Percentiles rank a stretch among this genome's conserved stretches.
Conservation (phyloP, 1,284 basidiomycete genomes). For the Peniophora sp. region DNA sequence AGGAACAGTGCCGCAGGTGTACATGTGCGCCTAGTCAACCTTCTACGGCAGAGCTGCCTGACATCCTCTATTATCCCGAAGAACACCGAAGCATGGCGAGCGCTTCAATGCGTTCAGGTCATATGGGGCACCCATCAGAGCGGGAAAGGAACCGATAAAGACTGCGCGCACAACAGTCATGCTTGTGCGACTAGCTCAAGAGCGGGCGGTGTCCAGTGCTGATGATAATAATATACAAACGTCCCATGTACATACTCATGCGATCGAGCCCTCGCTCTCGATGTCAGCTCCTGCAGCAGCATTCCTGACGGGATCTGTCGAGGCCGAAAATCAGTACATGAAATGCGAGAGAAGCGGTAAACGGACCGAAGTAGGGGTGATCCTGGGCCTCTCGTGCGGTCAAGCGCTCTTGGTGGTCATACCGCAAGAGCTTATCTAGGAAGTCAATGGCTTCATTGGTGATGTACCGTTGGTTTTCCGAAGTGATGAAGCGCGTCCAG, state of each 20-base stretch:
- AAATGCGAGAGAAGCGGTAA: background rate
- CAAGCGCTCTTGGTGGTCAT: constrained; percentile 94
- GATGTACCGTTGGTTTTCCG: constrained; percentile 94
- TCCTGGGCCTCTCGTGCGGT: constrained; percentile 88
- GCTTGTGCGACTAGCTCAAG: background rate
- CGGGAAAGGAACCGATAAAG: too few species aligned
- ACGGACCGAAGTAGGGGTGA: constrained; percentile 83
- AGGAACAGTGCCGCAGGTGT: too few species aligned
- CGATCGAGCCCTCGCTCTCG: constrained; percentile 73
- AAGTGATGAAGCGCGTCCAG: constrained; percentile 90
- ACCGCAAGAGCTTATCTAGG: constrained; percentile 90
- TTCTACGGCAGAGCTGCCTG: too few species aligned
- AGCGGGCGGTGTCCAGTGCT: background rate
- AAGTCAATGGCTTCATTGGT: constrained; percentile 98
- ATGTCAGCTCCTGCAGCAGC: constrained; percentile 28
- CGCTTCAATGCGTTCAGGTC: too few species aligned
- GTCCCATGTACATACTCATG: constrained; percentile 35
- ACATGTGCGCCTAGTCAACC: too few species aligned
- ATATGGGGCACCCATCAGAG: too few species aligned
- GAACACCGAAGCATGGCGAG: too few species aligned
- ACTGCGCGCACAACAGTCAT: too few species aligned
- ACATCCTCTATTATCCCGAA: too few species aligned
- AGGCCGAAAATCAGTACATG: background rate
- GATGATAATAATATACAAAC: background rate
- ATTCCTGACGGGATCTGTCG: constrained; percentile 15